phyloP scores from a whole-genome alignment of 768 basidiomycete species.

The Panellus pusillus region DNA sequence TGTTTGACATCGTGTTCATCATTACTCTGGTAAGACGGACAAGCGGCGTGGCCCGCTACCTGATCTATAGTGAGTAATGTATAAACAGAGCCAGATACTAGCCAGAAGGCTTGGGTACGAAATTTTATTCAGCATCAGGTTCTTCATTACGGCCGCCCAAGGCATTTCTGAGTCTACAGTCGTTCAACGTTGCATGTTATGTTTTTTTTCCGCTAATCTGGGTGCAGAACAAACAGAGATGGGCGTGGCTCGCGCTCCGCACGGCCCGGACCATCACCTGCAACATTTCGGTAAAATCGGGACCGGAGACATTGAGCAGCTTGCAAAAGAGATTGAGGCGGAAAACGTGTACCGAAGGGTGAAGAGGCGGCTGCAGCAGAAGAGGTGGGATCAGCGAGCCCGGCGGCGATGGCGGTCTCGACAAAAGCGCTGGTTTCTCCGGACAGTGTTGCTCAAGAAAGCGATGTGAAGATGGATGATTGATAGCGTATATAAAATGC shows the following conservation, averaged over 20 bases:
- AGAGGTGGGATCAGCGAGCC: conserved; percentile 36
- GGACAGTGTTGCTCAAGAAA: conserved; percentile 16
- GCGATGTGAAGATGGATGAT: conserved; percentile 52
- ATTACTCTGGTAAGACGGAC: no score
- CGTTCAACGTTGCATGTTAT: no score
- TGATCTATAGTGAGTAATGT: no score
- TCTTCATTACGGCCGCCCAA: no score
- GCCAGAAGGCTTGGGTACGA: no score
- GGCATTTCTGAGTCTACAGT: no score
- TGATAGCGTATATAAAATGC: conserved; percentile 24
- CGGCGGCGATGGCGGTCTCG: conserved; percentile 26
- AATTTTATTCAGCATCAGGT: no score
- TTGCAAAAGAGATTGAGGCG: conserved; percentile 51
- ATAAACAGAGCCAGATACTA: no score
- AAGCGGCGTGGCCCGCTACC: no score
- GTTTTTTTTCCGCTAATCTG: background rate
- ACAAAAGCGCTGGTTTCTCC: conserved; percentile 22
- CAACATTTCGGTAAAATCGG: conserved; percentile 84
- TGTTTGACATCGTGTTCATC: no score
- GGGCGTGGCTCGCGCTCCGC: conserved; percentile 81
- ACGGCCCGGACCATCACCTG: conserved; percentile 71
- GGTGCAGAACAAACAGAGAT: conserved; percentile 70
- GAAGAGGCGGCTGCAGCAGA: conserved; percentile 35
- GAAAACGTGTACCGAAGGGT: conserved; percentile 39
- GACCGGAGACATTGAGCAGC: conserved; percentile 65